Evolutionary conservation across 129 eudicot species (phyloP).

Genomic region (Scalesia atractyloides): DNA sequence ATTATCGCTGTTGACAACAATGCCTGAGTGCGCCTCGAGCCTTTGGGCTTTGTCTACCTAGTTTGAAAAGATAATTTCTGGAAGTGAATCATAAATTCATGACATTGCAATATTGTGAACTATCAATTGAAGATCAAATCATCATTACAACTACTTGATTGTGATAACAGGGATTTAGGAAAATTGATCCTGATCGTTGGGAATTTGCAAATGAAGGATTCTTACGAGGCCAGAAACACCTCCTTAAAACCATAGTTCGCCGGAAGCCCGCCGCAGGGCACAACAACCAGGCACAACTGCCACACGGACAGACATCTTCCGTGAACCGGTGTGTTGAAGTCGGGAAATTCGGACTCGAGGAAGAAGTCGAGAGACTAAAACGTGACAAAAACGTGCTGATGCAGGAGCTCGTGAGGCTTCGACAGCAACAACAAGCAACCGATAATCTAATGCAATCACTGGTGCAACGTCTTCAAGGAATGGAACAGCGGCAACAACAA

Average conservation of each 20-base stretch:
- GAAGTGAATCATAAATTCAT: no score
- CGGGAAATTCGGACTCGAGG: conserved; percentile 45
- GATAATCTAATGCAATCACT: conserved; percentile 50
- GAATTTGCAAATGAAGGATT: conserved; percentile 88
- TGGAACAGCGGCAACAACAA: conserved; percentile 67
- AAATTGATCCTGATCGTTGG: conserved; percentile 78
- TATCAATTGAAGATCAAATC: background rate
- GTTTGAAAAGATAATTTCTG: no score
- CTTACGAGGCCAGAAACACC: conserved; percentile 68
- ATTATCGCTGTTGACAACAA: no score
- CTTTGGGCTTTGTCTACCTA: no score
- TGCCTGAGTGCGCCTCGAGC: no score
- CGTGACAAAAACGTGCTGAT: conserved; percentile 54
- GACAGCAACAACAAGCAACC: conserved; percentile 60
- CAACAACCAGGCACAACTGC: conserved; percentile 49
- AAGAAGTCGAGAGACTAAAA: conserved; percentile 55
- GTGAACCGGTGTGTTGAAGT: conserved; percentile 46
- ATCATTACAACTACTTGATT: conserved; percentile 1
- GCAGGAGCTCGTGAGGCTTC: conserved; percentile 59
- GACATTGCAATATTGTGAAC: background rate
- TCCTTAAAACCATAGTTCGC: conserved; percentile 65
- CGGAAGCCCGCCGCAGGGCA: conserved; percentile 58
- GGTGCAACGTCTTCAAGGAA: conserved; percentile 54
- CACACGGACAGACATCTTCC: conserved; percentile 42
- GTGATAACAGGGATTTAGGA: conserved; percentile 55